These are phyloP conservation scores for Aspergillus cristatus DNA, from an alignment of 495 filamentous ascomycete genomes.

Conservation along the genomic window DNA sequence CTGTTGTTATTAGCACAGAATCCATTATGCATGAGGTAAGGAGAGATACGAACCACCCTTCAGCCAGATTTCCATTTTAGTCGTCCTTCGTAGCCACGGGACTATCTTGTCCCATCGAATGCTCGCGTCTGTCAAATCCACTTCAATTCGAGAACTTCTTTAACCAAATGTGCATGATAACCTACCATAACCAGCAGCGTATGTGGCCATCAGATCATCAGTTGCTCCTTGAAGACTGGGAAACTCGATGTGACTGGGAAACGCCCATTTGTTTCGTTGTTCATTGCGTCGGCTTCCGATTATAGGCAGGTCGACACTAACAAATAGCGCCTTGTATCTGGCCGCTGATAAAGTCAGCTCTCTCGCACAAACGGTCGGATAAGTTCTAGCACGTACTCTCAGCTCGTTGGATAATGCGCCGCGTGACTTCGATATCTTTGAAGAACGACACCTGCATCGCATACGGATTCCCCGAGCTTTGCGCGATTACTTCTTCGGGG, in stretches of 20 bases:
- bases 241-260: constrained; percentile 17
- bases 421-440: constrained; percentile 70
- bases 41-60: constrained; percentile 49
- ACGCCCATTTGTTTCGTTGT: constrained; percentile 29
- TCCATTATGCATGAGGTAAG: neutral
- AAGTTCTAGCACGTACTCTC: too few relatives aligned
- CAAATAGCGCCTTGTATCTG: constrained; percentile 84
- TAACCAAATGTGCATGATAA: neutral
- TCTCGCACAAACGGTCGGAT: too few relatives aligned
- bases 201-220: constrained; percentile 2
- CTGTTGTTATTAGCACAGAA: constrained; percentile 10
- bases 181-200: constrained; percentile 3
- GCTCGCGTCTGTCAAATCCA: constrained; percentile 49
- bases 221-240: constrained; percentile 5
- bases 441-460: constrained; percentile 76
- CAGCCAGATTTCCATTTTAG: constrained; percentile 81
- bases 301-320: constrained; percentile 89
- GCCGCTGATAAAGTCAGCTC: too few relatives aligned
- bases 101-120: constrained; percentile 72
- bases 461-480: constrained; percentile 25
- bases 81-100: constrained; percentile 77
- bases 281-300: constrained; percentile 49
- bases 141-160: neutral
- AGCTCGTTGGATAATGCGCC: constrained; percentile 73
- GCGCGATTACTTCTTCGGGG: constrained; percentile 37